These are phyloP conservation scores for Rhizoclosmatium sp. DNA, from an alignment of 192 early-diverging fungal genomes.

Conservation along the genomic window DNA sequence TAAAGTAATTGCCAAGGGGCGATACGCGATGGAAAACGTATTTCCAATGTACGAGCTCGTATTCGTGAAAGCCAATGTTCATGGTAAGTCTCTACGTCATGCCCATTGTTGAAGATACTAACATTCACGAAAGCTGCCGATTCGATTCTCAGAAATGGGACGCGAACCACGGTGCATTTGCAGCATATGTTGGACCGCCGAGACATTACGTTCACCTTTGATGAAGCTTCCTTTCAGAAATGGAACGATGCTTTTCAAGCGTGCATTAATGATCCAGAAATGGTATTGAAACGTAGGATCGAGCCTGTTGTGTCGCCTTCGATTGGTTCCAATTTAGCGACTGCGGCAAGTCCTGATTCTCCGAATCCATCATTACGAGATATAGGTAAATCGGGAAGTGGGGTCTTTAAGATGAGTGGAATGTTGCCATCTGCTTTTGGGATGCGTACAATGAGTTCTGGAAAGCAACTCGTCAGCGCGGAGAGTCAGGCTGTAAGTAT, in stretches of 20 bases:
- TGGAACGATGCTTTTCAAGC: slow-evolving; percentile 32
- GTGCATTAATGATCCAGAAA: slow-evolving; percentile 35
- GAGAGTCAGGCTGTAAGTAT: no score
- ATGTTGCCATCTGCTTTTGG: neutral
- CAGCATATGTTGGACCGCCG: slow-evolving; percentile 27
- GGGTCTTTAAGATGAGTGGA: slow-evolving; percentile 22
- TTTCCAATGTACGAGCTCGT: slow-evolving; percentile 39
- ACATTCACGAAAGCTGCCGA: neutral
- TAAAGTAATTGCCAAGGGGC: slow-evolving; percentile 44
- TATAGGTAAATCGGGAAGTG: slow-evolving; percentile 13
- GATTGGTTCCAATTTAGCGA: neutral
- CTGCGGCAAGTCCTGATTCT: neutral
- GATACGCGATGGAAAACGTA: slow-evolving; percentile 50
- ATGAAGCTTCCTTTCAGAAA: neutral
- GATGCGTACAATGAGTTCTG: neutral
- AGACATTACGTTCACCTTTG: slow-evolving; percentile 25
- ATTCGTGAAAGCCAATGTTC: slow-evolving; percentile 17
- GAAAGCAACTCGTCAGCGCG: no score
- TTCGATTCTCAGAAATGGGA: neutral
- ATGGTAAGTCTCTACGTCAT: slow-evolving; percentile 1
- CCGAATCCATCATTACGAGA: slow-evolving; percentile 4
- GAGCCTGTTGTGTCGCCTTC: neutral
- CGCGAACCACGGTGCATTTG: slow-evolving; percentile 14
- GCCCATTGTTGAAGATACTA: neutral
- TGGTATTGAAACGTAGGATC: slow-evolving; percentile 20